Evolutionary conservation across 1,139 yeast species (phyloP).

Genomic region (Yamadazyma epiphylla): DNA sequence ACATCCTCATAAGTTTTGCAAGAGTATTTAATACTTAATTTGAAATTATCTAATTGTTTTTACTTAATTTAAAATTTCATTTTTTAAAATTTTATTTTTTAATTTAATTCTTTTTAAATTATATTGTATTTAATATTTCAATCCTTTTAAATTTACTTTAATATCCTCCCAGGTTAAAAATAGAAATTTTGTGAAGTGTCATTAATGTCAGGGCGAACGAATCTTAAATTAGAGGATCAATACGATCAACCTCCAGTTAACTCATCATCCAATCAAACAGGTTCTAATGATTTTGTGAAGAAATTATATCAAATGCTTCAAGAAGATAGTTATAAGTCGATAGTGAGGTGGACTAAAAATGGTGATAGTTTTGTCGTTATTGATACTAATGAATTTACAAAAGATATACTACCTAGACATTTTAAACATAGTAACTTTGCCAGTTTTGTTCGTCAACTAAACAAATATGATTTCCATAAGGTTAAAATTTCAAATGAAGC

Average conservation of each 20-base stretch:
- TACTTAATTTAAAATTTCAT: too few relatives aligned
- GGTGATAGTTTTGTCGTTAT: constrained; percentile 88
- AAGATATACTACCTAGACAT: constrained; percentile 76
- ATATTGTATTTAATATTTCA: too few relatives aligned
- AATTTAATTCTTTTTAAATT: too few relatives aligned
- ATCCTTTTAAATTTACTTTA: too few relatives aligned
- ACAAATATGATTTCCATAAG: constrained; percentile 96
- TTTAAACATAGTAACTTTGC: constrained; percentile 94
- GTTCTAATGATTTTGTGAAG: constrained; percentile 72
- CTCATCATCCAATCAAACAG: constrained; percentile 31
- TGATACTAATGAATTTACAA: constrained; percentile 87
- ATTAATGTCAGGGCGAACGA: too few relatives aligned
- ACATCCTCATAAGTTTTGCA: too few relatives aligned
- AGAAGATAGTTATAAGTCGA: constrained; percentile 64
- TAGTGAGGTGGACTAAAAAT: constrained; percentile 77
- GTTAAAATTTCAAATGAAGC: constrained; percentile 63
- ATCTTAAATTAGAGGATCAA: constrained; percentile 5
- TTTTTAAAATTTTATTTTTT: too few relatives aligned
- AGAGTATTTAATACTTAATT: too few relatives aligned
- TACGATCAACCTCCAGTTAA: constrained; percentile 14
- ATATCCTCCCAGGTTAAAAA: too few relatives aligned
- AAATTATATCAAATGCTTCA: constrained; percentile 81
- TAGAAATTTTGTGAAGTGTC: too few relatives aligned
- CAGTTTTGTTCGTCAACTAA: constrained; percentile 88
- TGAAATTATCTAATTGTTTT: too few relatives aligned